phyloP scores from a whole-genome alignment of 1,139 yeast genomes.

The Zygosaccharomyces sapae region DNA sequence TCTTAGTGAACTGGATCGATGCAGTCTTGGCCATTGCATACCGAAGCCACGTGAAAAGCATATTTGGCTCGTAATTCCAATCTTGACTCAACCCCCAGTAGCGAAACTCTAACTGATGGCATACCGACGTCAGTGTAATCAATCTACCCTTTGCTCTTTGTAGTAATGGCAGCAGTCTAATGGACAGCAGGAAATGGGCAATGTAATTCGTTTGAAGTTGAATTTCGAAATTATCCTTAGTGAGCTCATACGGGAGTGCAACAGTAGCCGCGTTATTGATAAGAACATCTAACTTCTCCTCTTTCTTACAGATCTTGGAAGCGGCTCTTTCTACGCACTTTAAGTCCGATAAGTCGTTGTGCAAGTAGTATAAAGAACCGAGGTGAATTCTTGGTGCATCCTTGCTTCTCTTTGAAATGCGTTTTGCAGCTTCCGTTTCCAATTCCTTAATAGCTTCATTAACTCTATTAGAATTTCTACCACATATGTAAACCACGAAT shows the following conservation, averaged over 20 bases:
- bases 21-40: constrained; percentile 79
- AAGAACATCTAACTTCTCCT: constrained; percentile 54
- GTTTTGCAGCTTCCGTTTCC: constrained; percentile 47
- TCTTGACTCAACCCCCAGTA: constrained; percentile 49
- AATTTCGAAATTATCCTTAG: constrained; percentile 71
- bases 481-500: constrained; percentile 66
- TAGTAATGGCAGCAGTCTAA: constrained; percentile 54
- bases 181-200: constrained; percentile 68
- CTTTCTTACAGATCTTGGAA: constrained; percentile 45
- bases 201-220: constrained; percentile 78
- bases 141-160: constrained; percentile 48
- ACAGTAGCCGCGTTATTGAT: constrained; percentile 80
- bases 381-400: constrained; percentile 34
- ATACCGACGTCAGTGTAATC: constrained; percentile 64
- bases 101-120: constrained; percentile 55
- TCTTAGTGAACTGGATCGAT: constrained; percentile 68
- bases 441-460: constrained; percentile 54
- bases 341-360: constrained; percentile 60
- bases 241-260: constrained; percentile 63
- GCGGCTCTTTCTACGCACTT: constrained; percentile 57
- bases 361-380: constrained; percentile 59
- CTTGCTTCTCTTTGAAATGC: constrained; percentile 14
- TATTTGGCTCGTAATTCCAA: constrained; percentile 60
- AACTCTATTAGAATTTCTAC: constrained; percentile 58
- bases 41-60: constrained; percentile 71